These are phyloP conservation scores for Auricularia auricula-judae DNA, from an alignment of 768 basidiomycete genomes.

Conservation along the genomic window DNA sequence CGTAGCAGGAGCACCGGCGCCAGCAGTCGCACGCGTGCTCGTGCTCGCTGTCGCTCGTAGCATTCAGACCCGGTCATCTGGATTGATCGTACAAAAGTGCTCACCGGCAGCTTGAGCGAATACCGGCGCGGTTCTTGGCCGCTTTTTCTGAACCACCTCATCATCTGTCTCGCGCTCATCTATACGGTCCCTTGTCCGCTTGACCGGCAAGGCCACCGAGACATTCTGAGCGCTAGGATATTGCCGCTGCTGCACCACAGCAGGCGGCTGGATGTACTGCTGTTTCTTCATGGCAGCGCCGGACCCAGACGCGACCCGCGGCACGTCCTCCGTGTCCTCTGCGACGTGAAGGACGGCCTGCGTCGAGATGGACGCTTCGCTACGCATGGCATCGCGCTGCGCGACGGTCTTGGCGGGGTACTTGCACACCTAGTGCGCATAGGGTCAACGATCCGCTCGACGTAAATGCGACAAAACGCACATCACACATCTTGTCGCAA, in stretches of 20 bases:
- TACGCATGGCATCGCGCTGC: constrained; percentile 39
- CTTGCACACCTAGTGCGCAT: constrained; percentile 53
- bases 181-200: neutral
- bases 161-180: neutral
- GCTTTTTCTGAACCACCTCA: neutral
- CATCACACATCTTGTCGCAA: constrained; percentile 77
- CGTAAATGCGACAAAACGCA: constrained; percentile 22
- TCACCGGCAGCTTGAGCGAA: neutral
- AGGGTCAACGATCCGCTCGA: neutral
- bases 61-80: neutral
- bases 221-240: neutral
- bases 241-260: neutral
- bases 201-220: neutral
- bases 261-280: neutral
- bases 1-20: neutral
- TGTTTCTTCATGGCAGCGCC: constrained; percentile 3
- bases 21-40: neutral
- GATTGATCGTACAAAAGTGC: neutral
- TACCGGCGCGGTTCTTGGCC: neutral
- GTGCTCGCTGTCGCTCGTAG: neutral
- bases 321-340: constrained; percentile 5
- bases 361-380: constrained; percentile 21
- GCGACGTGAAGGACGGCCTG: constrained; percentile 6
- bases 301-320: constrained; percentile 17
- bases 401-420: constrained; percentile 54